Percentiles rank a stretch among this genome's conserved stretches.
Conservation (phyloP, 768 basidiomycete species). For the Hygrocybe coccinea region DNA sequence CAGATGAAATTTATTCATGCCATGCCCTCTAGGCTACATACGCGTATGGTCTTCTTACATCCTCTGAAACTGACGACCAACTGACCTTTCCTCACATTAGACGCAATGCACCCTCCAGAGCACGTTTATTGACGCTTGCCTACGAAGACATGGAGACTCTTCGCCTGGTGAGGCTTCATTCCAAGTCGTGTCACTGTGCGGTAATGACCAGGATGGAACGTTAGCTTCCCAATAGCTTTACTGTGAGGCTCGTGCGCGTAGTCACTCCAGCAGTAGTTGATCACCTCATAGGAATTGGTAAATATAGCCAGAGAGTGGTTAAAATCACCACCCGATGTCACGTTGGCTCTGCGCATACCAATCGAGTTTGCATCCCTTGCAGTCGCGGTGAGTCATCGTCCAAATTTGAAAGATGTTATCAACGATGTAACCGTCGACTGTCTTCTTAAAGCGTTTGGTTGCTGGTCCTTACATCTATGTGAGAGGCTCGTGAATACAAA, state of each 20-base stretch:
- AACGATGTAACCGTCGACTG: slow-evolving; percentile 21
- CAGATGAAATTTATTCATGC: no score
- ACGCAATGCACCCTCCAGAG: no score
- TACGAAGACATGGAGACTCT: no score
- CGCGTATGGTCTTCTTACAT: no score
- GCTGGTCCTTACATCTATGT: slow-evolving; percentile 84
- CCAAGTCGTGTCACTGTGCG: no score
- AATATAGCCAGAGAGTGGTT: slow-evolving; percentile 79
- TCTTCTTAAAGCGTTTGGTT: slow-evolving; percentile 60
- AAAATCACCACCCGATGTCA: slow-evolving; percentile 75
- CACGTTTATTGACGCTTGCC: no score
- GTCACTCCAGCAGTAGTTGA: slow-evolving; percentile 5
- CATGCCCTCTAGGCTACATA: no score
- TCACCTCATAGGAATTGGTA: slow-evolving; percentile 62
- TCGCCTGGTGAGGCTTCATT: no score
- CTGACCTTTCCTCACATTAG: no score
- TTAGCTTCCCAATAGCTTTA: slow-evolving; percentile 68
- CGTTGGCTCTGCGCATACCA: slow-evolving; percentile 73
- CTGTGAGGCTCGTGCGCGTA: slow-evolving; percentile 41
- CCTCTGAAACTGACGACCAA: no score
- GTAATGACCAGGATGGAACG: no score
- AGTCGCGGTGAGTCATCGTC: slow-evolving; percentile 57
- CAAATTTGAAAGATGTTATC: slow-evolving; percentile 8
- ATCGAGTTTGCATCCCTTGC: slow-evolving; percentile 82
- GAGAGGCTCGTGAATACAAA: no score